A percentile compares a stretch with the other conserved stretches of the same genome.
phyloP scores from a whole-genome alignment of 2,329 filamentous ascomycete genomes.

The Fusarium newnesense region DNA sequence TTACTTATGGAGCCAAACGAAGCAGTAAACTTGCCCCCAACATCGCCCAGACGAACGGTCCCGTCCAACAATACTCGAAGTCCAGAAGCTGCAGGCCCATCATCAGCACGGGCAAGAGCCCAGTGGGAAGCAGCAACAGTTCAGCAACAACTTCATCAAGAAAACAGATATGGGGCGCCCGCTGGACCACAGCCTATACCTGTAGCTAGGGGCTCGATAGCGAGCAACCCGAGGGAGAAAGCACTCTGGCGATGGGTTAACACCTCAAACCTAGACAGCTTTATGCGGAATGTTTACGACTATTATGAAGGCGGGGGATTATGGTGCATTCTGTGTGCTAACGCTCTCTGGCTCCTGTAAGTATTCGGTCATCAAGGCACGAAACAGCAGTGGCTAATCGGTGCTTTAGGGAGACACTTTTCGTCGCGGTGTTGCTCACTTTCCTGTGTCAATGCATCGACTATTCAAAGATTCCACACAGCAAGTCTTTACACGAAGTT shows the following conservation, averaged over 20 bases:
- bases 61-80: constrained; percentile 16
- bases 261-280: constrained; percentile 87
- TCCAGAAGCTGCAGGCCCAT: constrained; percentile 49
- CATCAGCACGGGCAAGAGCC: constrained; percentile 56
- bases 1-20: constrained; percentile 67
- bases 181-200: constrained; percentile 42
- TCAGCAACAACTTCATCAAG: constrained; percentile 62
- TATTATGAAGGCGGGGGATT: constrained; percentile 88
- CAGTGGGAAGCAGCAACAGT: constrained; percentile 66
- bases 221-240: constrained; percentile 67
- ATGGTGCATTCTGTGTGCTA: constrained; percentile 82
- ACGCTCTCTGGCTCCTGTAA: constrained; percentile 77
- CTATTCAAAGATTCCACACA: constrained; percentile 78
- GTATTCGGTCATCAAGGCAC: constrained; percentile 44
- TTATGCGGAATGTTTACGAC: constrained; percentile 84
- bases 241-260: constrained; percentile 96
- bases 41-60: constrained; percentile 31
- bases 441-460: constrained; percentile 89
- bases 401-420: constrained; percentile 74
- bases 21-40: constrained; percentile 22
- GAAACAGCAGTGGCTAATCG: constrained; percentile 17
- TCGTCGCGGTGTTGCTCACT: constrained; percentile 83
- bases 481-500: constrained; percentile 64
- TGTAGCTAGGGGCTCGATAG: constrained; percentile 43
- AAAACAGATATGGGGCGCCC: constrained; percentile 43